Evolutionary conservation across 768 basidiomycete genomes (phyloP).

Genomic region (Boletus reticuloceps): DNA sequence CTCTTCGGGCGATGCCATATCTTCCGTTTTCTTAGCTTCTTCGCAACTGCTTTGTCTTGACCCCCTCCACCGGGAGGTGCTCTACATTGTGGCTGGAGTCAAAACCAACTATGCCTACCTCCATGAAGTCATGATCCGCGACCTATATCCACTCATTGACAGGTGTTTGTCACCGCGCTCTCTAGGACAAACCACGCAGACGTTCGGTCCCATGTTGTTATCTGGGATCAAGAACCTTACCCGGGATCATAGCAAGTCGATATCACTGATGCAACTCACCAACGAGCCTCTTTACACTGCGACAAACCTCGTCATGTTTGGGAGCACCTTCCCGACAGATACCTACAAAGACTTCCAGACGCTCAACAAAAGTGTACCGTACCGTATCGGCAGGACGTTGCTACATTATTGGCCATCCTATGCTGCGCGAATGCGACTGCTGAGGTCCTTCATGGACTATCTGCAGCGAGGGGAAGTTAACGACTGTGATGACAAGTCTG

Average conservation of each 20-base stretch:
- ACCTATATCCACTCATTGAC: slow-evolving; percentile 23
- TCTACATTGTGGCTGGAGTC: slow-evolving; percentile 13
- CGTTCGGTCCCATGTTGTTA: slow-evolving; percentile 12
- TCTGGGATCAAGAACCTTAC: slow-evolving; percentile 9
- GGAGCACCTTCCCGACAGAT: slow-evolving; percentile 14
- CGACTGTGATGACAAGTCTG: slow-evolving; percentile 5
- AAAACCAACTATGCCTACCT: slow-evolving; percentile 3
- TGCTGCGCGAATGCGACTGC: slow-evolving; percentile 10
- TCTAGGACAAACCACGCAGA: slow-evolving; percentile 9
- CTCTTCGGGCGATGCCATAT: slow-evolving; percentile 13
- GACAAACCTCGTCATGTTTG: slow-evolving; percentile 19
- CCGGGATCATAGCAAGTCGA: not conserved
- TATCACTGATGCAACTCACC: slow-evolving; percentile 19
- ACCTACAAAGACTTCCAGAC: slow-evolving; percentile 22
- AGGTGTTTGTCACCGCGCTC: slow-evolving; percentile 12
- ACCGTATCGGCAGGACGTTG: slow-evolving; percentile 14
- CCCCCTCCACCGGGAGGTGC: slow-evolving; percentile 7
- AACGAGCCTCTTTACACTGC: slow-evolving; percentile 16
- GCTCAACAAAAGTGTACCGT: slow-evolving; percentile 16
- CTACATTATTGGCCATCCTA: slow-evolving; percentile 15
- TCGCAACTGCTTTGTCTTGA: slow-evolving; percentile 9
- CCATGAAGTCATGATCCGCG: slow-evolving; percentile 15
- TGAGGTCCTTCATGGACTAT: slow-evolving; percentile 8
- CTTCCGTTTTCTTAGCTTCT: slow-evolving; percentile 5
- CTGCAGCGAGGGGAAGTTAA: slow-evolving; percentile 8